Percentiles rank a stretch among this genome's conserved stretches.
Evolutionary conservation across 176 grass and related monocot species (phyloP).

Genomic region (Aegilops longissima): DNA sequence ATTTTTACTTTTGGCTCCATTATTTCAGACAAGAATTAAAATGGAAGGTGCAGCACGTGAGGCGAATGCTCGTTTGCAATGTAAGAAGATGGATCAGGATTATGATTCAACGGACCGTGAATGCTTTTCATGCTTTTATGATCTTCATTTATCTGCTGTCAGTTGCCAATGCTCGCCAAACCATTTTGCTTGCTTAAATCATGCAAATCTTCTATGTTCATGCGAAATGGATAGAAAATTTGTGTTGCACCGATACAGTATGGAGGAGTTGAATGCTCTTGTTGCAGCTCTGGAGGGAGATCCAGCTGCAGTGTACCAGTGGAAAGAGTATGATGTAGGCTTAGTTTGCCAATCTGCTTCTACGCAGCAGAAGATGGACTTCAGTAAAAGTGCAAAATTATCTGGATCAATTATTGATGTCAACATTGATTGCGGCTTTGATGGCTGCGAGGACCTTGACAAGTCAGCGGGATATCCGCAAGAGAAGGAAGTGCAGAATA

Average conservation of each 20-base stretch:
- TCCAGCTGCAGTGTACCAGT: slow-evolving; percentile 34
- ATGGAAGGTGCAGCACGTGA: slow-evolving; percentile 58
- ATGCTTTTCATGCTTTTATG: slow-evolving; percentile 91
- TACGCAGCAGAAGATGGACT: slow-evolving; percentile 22
- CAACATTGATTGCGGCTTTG: slow-evolving; percentile 20
- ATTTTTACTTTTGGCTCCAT: slow-evolving; percentile 21
- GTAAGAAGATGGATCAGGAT: slow-evolving; percentile 57
- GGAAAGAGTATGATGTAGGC: slow-evolving; percentile 34
- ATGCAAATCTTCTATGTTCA: slow-evolving; percentile 68
- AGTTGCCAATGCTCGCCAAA: slow-evolving; percentile 74
- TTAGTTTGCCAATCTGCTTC: slow-evolving; percentile 34
- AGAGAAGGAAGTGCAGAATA: slow-evolving; percentile 10
- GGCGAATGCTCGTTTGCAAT: slow-evolving; percentile 23
- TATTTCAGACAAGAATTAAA: slow-evolving; percentile 61
- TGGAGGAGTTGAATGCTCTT: slow-evolving; percentile 70
- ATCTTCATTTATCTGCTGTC: slow-evolving; percentile 82
- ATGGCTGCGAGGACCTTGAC: slow-evolving; percentile 13
- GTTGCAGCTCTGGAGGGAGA: slow-evolving; percentile 78
- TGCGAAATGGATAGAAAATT: slow-evolving; percentile 58
- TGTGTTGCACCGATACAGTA: slow-evolving; percentile 51
- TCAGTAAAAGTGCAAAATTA: slow-evolving; percentile 26
- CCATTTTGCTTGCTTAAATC: slow-evolving; percentile 70
- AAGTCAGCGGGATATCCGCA: slow-evolving; percentile 17
- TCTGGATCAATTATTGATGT: background rate
- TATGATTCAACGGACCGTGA: slow-evolving; percentile 82